Conservation (phyloP, 768 basidiomycete genomes). For the Gloeopeniophorella convolvens region DNA sequence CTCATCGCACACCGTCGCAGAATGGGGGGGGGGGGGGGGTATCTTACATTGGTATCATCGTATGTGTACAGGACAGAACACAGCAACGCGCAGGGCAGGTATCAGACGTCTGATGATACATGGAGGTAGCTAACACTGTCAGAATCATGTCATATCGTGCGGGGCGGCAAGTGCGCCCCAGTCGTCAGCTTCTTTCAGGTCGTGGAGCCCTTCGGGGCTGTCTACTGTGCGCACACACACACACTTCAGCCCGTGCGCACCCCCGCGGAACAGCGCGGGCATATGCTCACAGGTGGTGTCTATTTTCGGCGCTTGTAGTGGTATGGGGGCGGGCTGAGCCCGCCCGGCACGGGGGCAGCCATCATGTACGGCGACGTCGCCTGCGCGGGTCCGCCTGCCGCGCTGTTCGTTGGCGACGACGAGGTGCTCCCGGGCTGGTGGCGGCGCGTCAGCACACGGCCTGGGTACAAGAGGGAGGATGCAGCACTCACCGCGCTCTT, state of each 20-base stretch:
- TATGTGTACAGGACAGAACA: slow-evolving; percentile 9
- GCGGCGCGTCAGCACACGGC: slow-evolving; percentile 93
- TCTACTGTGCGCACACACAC: too few relatives aligned
- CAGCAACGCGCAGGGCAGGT: not conserved
- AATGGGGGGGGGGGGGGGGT: slow-evolving; percentile 10
- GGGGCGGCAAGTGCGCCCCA: not conserved
- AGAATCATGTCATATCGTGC: slow-evolving; percentile 13
- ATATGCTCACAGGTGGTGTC: too few relatives aligned
- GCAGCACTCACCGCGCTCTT: slow-evolving; percentile 91
- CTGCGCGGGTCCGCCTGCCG: slow-evolving; percentile 1
- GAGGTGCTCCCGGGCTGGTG: slow-evolving; percentile 84
- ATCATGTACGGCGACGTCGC: slow-evolving; percentile 13
- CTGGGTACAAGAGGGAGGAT: slow-evolving; percentile 84
- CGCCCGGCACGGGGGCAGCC: slow-evolving; percentile 16
- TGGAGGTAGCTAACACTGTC: not conserved
- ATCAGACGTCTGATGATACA: slow-evolving; percentile 15
- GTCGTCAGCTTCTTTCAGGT: too few relatives aligned
- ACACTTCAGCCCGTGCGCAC: too few relatives aligned
- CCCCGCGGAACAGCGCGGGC: too few relatives aligned
- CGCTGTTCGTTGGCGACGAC: slow-evolving; percentile 35
- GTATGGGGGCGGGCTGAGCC: slow-evolving; percentile 21
- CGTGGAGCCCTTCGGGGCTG: too few relatives aligned
- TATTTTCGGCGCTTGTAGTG: slow-evolving; percentile 17
- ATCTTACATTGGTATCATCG: slow-evolving; percentile 16
- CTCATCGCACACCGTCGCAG: too few relatives aligned